Conservation (phyloP, 176 grass and related monocot genomes). For the sorghum (Sorghum bicolor) region DNA sequence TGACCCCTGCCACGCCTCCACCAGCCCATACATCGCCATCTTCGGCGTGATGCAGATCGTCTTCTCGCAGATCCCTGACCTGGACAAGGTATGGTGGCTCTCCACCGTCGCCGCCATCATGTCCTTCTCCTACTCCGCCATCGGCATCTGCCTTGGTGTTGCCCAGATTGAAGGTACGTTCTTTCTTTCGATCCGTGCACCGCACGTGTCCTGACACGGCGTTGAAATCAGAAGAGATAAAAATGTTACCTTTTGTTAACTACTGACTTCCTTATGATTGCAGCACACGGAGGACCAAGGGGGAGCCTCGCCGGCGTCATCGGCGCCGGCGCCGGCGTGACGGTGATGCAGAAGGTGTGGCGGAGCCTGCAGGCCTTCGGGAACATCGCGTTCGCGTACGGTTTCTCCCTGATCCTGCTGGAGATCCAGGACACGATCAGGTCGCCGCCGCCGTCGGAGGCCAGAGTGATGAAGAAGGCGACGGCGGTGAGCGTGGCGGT, state of each 20-base stretch:
- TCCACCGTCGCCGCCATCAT: constrained; percentile 23
- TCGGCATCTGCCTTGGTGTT: constrained; percentile 8
- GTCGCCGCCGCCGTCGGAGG: constrained; percentile 74
- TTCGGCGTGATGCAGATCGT: constrained; percentile 24
- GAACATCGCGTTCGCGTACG: neutral
- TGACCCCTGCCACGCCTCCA: constrained; percentile 26
- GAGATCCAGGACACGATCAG: constrained; percentile 52
- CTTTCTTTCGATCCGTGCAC: neutral
- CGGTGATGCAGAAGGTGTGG: neutral
- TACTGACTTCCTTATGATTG: neutral
- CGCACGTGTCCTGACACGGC: neutral
- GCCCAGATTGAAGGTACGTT: neutral
- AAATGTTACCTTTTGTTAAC: neutral
- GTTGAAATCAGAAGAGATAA: neutral
- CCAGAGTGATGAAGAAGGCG: constrained; percentile 76
- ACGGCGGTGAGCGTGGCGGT: constrained; percentile 60
- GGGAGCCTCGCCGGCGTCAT: constrained; percentile 2
- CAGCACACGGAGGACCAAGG: neutral
- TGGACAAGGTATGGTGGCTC: constrained; percentile 25
- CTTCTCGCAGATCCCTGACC: constrained; percentile 32
- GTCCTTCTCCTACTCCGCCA: constrained; percentile 30
- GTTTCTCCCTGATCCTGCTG: neutral
- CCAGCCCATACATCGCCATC: constrained; percentile 25
- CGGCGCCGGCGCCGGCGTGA: neutral
- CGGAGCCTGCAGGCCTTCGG: neutral